Percentiles rank a stretch among this genome's conserved stretches.
Evolutionary conservation across 495 filamentous ascomycete genomes (phyloP).

Genomic region (Penicillium chermesinum): DNA sequence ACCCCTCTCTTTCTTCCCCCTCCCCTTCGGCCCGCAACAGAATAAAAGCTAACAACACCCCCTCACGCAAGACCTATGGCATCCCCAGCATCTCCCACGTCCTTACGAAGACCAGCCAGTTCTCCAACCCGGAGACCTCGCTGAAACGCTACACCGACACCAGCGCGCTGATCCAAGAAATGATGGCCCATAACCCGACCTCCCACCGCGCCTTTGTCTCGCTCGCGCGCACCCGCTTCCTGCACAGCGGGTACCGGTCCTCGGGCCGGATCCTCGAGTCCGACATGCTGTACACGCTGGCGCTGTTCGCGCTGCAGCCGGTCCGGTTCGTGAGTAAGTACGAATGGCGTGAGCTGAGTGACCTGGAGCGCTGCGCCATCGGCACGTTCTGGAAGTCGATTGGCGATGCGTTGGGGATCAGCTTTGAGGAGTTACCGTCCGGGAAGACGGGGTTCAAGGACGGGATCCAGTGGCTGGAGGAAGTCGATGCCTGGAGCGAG

Average conservation of each 20-base stretch:
- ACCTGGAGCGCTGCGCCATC: slow-evolving; percentile 60
- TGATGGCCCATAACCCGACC: slow-evolving; percentile 42
- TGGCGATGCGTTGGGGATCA: slow-evolving; percentile 57
- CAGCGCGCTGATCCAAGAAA: slow-evolving; percentile 51
- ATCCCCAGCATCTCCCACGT: slow-evolving; percentile 57
- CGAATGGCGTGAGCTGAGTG: slow-evolving; percentile 59
- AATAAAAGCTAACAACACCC: background rate
- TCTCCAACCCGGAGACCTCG: slow-evolving; percentile 47
- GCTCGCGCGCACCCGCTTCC: slow-evolving; percentile 61
- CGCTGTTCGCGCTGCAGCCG: slow-evolving; percentile 57
- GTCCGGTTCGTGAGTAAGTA: slow-evolving; percentile 51
- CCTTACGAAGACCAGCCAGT: slow-evolving; percentile 53
- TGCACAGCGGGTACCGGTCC: slow-evolving; percentile 56
- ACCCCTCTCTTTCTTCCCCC: background rate
- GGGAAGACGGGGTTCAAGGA: slow-evolving; percentile 46
- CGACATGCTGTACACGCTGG: slow-evolving; percentile 65
- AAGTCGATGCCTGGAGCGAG: slow-evolving; percentile 54
- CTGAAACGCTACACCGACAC: slow-evolving; percentile 65
- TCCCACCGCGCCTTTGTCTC: slow-evolving; percentile 44
- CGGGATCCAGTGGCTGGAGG: slow-evolving; percentile 62
- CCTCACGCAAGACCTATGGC: slow-evolving; percentile 59
- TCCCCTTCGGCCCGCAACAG: no score
- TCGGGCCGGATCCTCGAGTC: slow-evolving; percentile 56
- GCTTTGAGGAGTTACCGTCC: slow-evolving; percentile 42
- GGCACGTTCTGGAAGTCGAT: slow-evolving; percentile 62